Percentiles rank a stretch among this genome's conserved stretches.
These are phyloP conservation scores for Globisporangium megalacanthum DNA, from an alignment of 352 stramenopile genomes.

Conservation along the genomic window DNA sequence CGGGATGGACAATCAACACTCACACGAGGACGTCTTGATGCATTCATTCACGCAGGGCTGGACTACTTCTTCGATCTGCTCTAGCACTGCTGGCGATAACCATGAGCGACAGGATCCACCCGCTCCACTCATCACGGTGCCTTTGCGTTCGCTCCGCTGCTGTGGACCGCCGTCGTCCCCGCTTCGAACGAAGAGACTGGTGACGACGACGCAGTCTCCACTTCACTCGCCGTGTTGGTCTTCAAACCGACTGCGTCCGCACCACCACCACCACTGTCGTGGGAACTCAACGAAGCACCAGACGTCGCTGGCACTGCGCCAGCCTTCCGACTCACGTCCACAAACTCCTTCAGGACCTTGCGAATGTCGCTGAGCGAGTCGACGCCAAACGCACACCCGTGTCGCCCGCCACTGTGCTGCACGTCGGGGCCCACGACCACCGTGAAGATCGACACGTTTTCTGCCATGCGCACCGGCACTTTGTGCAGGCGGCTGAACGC, in stretches of 20 bases:
- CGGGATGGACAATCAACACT: neutral
- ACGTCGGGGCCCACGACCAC: conserved; percentile 63
- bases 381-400: conserved; percentile 53
- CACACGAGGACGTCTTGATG: neutral
- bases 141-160: neutral
- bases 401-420: conserved; percentile 53
- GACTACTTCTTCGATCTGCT: conserved; percentile 70
- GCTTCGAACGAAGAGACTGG: too few relatives aligned
- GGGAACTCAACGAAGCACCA: neutral
- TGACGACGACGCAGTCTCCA: conserved; percentile 3
- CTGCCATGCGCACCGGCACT: conserved; percentile 57
- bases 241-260: neutral
- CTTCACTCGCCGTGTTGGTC: conserved; percentile 5
- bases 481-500: conserved; percentile 73
- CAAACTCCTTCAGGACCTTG: conserved; percentile 73
- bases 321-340: conserved; percentile 39
- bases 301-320: conserved; percentile 9
- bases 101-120: neutral
- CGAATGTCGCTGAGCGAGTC: conserved; percentile 63
- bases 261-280: neutral
- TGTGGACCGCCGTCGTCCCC: neutral
- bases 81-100: neutral
- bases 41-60: conserved; percentile 36
- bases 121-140: neutral
- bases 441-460: conserved; percentile 64